Conservation (phyloP, 179 eudicot genomes). For the Beta macrorhiza region DNA sequence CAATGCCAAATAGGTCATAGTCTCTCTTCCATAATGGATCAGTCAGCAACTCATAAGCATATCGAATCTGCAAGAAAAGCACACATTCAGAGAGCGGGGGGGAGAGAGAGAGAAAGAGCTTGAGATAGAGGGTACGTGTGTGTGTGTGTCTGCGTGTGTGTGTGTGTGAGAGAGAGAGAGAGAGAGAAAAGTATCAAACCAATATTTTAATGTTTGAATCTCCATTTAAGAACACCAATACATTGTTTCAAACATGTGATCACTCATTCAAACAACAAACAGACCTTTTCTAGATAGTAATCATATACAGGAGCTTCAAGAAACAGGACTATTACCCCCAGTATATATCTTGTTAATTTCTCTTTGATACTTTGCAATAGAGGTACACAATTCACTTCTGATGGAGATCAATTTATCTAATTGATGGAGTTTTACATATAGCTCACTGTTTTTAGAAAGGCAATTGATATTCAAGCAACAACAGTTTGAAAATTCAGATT, state of each 20-base stretch:
- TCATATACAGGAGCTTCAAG: not conserved
- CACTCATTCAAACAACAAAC: conserved; percentile 3
- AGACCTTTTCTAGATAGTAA: not conserved
- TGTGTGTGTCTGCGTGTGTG: no score
- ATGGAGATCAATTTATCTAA: no score
- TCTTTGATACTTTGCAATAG: not conserved
- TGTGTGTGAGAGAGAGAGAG: no score
- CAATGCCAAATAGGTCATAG: conserved; percentile 70
- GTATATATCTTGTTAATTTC: not conserved
- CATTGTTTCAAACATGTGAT: not conserved
- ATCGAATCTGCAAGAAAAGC: conserved; percentile 56
- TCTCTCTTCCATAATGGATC: conserved; percentile 80
- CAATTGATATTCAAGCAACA: no score
- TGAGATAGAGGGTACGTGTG: no score
- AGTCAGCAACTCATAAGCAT: conserved; percentile 83
- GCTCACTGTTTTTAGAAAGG: no score
- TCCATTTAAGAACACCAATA: not conserved
- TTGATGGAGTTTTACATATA: no score
- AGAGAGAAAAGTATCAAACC: not conserved
- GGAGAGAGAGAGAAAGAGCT: no score
- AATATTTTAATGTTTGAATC: not conserved
- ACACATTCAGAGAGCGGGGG: not conserved
- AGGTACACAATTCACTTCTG: no score
- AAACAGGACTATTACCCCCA: not conserved
- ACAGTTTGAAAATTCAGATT: no score